phyloP scores from a whole-genome alignment of 345 rosid species.

The Hirschfeldia incana region DNA sequence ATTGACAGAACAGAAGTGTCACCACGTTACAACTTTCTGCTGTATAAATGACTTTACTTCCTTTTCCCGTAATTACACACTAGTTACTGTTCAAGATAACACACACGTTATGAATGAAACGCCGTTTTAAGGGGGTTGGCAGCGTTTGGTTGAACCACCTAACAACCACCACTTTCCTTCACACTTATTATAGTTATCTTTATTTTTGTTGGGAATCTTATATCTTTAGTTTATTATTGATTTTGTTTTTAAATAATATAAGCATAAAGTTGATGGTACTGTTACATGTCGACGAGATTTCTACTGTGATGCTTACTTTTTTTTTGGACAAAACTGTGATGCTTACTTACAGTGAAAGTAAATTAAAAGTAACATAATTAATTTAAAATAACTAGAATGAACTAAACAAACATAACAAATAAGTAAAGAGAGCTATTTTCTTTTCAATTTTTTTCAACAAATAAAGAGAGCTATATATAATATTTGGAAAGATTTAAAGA shows the following conservation, averaged over 20 bases:
- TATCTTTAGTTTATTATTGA: conserved; percentile 15
- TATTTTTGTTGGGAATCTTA: conserved; percentile 10
- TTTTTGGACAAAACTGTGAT: too few species aligned
- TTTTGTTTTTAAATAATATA: not conserved
- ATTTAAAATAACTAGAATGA: not conserved
- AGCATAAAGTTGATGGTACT: conserved; percentile 20
- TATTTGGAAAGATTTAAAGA: not conserved
- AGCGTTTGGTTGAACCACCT: conserved; percentile 97
- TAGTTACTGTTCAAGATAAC: conserved; percentile 41
- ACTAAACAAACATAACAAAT: not conserved
- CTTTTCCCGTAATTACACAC: conserved; percentile 25
- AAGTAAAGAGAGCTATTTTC: not conserved
- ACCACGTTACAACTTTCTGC: conserved; percentile 50
- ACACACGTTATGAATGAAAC: conserved; percentile 51
- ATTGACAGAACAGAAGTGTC: conserved; percentile 9
- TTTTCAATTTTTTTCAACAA: not conserved
- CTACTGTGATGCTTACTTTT: not conserved
- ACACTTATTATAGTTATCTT: conserved; percentile 38
- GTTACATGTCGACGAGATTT: not conserved
- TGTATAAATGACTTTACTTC: conserved; percentile 17
- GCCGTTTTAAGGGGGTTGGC: conserved; percentile 72
- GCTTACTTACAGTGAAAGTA: not conserved
- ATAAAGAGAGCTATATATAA: not conserved
- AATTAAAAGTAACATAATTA: not conserved
- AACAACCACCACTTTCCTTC: conserved; percentile 81